Percentiles rank a stretch among this genome's conserved stretches.
Conservation (phyloP, 768 basidiomycete species). For the Tulasnella sp. region DNA sequence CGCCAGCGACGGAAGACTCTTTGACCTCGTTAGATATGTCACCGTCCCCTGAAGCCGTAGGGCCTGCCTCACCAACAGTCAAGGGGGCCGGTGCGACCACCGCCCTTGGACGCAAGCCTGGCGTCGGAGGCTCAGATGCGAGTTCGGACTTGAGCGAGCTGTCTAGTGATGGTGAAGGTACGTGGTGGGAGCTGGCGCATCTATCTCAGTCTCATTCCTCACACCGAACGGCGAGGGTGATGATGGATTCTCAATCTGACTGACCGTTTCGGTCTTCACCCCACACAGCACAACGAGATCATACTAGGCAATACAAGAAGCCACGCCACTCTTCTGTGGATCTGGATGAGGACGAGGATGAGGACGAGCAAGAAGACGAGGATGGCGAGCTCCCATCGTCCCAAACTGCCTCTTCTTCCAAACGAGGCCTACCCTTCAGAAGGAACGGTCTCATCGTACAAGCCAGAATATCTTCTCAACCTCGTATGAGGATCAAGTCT, state of each 20-base stretch:
- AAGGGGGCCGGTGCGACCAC: not conserved
- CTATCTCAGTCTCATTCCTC: not conserved
- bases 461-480: not conserved
- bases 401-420: not conserved
- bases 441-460: not conserved
- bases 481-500: not conserved
- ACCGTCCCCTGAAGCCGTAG: not conserved
- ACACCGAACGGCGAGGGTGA: not conserved
- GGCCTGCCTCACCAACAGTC: not conserved
- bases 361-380: constrained; percentile 7
- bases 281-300: not conserved
- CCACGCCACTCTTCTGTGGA: not conserved
- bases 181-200: not conserved
- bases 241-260: not conserved
- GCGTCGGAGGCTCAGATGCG: constrained; percentile 4
- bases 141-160: constrained; percentile 10
- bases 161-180: constrained; percentile 10
- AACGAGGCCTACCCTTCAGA: not conserved
- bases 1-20: constrained; percentile 9
- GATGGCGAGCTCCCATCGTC: not conserved
- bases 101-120: not conserved
- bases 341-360: not conserved
- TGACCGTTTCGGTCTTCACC: not conserved
- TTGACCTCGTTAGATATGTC: constrained; percentile 11
- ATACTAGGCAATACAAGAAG: not conserved